Conservation (phyloP, 2,329 filamentous ascomycete genomes). For the Aspergillus sp. region DNA sequence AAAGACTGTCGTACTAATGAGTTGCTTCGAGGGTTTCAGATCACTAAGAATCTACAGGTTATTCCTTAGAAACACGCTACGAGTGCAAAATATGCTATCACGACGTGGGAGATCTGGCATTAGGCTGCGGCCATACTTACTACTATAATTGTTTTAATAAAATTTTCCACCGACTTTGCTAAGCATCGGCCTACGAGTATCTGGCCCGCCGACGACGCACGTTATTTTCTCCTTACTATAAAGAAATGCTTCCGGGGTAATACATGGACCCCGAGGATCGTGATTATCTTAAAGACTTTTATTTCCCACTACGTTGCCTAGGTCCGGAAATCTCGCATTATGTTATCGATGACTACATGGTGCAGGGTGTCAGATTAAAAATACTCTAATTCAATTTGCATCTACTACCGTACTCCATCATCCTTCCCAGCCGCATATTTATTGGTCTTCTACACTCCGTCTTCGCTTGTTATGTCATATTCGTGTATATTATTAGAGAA, state of each 20-base stretch:
- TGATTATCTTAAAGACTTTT: neutral
- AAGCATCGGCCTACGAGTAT: neutral
- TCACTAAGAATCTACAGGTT: neutral
- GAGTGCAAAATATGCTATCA: neutral
- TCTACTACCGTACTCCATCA: neutral
- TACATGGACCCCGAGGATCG: neutral
- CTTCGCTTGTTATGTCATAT: neutral
- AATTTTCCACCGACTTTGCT: neutral
- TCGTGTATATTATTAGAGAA: neutral
- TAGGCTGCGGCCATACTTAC: neutral
- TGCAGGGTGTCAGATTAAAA: neutral
- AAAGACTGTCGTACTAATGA: neutral
- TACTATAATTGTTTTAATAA: neutral
- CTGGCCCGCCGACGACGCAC: neutral
- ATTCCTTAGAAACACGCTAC: neutral
- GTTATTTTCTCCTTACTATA: neutral
- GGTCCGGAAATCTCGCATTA: neutral
- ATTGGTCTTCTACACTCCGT: neutral
- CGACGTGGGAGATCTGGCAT: neutral
- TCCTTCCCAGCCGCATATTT: neutral
- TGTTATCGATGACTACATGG: neutral
- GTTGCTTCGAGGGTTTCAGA: neutral
- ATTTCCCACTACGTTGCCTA: neutral
- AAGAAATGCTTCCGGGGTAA: neutral
- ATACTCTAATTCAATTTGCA: neutral